Evolutionary conservation across 768 basidiomycete genomes (phyloP).

Genomic region (Termitomyces sp.): DNA sequence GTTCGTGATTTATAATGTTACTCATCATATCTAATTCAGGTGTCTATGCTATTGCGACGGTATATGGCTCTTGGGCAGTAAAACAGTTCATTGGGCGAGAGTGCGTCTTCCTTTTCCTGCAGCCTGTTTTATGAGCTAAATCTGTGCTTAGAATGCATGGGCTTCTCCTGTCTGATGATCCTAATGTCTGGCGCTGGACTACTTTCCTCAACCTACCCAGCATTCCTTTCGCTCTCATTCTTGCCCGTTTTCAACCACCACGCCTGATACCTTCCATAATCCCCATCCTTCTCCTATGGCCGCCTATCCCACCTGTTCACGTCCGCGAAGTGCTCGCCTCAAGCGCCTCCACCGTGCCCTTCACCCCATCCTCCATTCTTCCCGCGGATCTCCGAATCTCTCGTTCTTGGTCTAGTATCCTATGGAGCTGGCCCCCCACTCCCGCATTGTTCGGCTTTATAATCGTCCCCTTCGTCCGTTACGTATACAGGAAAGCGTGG

Average conservation of each 20-base stretch:
- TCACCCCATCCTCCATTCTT: constrained; percentile 4
- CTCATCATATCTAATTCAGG: constrained; percentile 18
- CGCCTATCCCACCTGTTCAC: constrained; percentile 30
- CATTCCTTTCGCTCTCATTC: constrained; percentile 61
- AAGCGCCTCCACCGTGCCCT: constrained; percentile 21
- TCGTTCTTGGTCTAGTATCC: constrained; percentile 7
- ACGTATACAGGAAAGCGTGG: constrained; percentile 37
- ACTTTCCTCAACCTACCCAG: constrained; percentile 72
- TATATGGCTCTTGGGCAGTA: constrained; percentile 70
- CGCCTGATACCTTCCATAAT: constrained; percentile 29
- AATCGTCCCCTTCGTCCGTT: constrained; percentile 41
- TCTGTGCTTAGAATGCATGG: constrained; percentile 48
- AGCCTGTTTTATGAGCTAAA: not conserved
- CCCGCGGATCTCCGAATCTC: constrained; percentile 33
- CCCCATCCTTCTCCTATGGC: constrained; percentile 44
- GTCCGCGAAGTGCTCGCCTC: constrained; percentile 20
- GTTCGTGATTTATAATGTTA: constrained; percentile 6
- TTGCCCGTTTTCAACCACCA: constrained; percentile 46
- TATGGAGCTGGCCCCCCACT: constrained; percentile 50
- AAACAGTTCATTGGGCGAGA: constrained; percentile 65
- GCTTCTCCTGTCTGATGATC: constrained; percentile 60
- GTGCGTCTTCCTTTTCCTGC: constrained; percentile 25
- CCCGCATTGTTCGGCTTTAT: constrained; percentile 51
- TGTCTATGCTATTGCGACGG: constrained; percentile 44
- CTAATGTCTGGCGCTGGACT: constrained; percentile 68